phyloP scores from a whole-genome alignment of 305 asterid genomes.

The Fraxinus sp. region DNA sequence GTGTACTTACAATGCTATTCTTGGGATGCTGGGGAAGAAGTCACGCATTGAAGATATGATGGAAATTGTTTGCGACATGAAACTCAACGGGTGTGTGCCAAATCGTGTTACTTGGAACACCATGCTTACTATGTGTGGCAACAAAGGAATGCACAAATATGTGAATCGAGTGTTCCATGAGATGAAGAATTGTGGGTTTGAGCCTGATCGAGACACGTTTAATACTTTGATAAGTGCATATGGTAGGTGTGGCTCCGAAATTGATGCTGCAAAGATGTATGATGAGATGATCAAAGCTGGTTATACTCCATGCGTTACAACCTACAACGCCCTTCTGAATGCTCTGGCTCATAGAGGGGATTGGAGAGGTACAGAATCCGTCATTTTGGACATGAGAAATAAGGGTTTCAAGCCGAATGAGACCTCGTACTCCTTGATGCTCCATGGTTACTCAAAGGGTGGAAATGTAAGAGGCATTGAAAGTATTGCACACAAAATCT shows the following conservation, averaged over 20 bases:
- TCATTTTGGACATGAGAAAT: slow-evolving; percentile 60
- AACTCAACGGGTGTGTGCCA: neutral
- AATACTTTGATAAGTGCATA: slow-evolving; percentile 83
- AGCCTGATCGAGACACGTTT: slow-evolving; percentile 87
- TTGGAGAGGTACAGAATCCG: slow-evolving; percentile 71
- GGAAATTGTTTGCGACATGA: slow-evolving; percentile 43
- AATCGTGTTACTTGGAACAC: neutral
- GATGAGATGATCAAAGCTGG: slow-evolving; percentile 83
- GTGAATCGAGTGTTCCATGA: slow-evolving; percentile 67
- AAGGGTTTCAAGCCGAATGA: slow-evolving; percentile 87
- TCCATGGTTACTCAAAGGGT: slow-evolving; percentile 82
- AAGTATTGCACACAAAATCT: slow-evolving; percentile 68
- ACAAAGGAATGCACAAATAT: neutral
- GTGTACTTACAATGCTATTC: slow-evolving; percentile 44
- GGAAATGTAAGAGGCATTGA: slow-evolving; percentile 75
- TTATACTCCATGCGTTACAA: slow-evolving; percentile 71
- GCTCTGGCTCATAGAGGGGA: slow-evolving; percentile 84
- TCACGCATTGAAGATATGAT: neutral
- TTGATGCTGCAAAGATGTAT: slow-evolving; percentile 67
- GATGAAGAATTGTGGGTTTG: slow-evolving; percentile 88
- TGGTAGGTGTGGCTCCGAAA: slow-evolving; percentile 77
- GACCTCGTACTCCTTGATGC: slow-evolving; percentile 76
- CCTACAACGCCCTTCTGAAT: slow-evolving; percentile 83
- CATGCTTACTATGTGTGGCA: neutral
- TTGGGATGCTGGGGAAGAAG: neutral